A percentile compares a stretch with the other conserved stretches of the same genome.
These are phyloP conservation scores for Schizonepeta tenuifolia DNA, from an alignment of 257 asterid genomes.

Conservation along the genomic window DNA sequence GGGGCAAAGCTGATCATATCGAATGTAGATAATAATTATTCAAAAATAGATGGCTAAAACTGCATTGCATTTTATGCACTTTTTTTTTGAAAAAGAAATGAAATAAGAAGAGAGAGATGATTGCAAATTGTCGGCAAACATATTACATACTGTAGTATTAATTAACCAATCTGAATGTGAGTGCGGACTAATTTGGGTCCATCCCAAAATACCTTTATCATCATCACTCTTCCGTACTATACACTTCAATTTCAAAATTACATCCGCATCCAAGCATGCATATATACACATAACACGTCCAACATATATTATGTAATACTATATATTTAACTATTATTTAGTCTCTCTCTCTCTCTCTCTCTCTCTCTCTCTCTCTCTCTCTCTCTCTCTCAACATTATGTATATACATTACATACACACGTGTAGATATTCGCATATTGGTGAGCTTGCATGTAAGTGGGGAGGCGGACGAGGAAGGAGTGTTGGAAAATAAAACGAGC, in stretches of 20 bases:
- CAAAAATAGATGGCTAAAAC: not conserved
- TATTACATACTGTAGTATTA: not conserved
- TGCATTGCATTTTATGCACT: not conserved
- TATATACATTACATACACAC: no score
- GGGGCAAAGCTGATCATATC: not conserved
- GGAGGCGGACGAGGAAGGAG: not conserved
- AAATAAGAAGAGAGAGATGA: slow-evolving; percentile 26
- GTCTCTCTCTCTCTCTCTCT: no score
- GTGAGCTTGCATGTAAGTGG: not conserved
- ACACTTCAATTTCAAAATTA: no score
- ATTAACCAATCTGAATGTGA: slow-evolving; percentile 20
- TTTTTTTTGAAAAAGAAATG: not conserved
- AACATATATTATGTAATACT: no score
- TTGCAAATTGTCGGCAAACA: slow-evolving; percentile 42
- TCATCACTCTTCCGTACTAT: not conserved
- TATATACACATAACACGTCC: not conserved
- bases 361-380: no score
- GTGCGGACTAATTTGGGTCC: slow-evolving; percentile 34
- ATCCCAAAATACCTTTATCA: not conserved
- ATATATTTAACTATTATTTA: no score
- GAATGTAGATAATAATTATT: slow-evolving; percentile 4
- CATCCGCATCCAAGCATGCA: no score
- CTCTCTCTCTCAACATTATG: no score
- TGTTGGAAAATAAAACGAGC: not conserved
- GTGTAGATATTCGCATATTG: not conserved